Conservation (phyloP, 176 grass and related monocot species). For the Triticum turgidum region DNA sequence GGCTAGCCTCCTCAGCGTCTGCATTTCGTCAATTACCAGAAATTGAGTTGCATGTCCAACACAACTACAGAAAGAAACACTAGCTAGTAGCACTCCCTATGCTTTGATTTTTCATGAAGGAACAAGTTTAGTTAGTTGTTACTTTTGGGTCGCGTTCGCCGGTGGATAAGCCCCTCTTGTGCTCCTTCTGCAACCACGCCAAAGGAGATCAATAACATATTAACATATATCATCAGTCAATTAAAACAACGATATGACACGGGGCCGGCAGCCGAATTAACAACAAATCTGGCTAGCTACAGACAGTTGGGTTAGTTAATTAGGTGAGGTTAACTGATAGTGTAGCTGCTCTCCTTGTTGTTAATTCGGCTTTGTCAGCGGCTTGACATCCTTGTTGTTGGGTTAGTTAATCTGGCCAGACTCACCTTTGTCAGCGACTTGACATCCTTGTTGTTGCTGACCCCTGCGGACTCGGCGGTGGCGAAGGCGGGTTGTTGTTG, state of each 20-base stretch:
- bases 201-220: background rate
- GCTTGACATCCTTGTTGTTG: conserved; percentile 64
- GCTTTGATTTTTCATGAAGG: background rate
- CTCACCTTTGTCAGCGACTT: conserved; percentile 69
- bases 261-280: background rate
- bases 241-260: background rate
- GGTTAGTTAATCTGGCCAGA: too few relatives aligned
- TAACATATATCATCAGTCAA: background rate
- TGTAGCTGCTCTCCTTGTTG: background rate
- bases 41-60: background rate
- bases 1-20: conserved; percentile 93
- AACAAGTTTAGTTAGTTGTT: background rate
- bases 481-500: conserved; percentile 35
- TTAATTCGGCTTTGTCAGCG: conserved; percentile 38
- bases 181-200: conserved; percentile 66
- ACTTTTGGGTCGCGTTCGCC: conserved; percentile 91
- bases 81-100: background rate
- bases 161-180: conserved; percentile 50
- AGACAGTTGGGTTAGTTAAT: background rate
- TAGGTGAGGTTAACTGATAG: background rate
- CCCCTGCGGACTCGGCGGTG: conserved; percentile 38
- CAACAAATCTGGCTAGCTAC: background rate
- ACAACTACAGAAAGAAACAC: background rate
- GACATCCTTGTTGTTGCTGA: conserved; percentile 59
- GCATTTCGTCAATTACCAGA: background rate